These are phyloP conservation scores for Lasiodiplodia citricola DNA, from an alignment of 2,329 filamentous ascomycete genomes.

Conservation along the genomic window DNA sequence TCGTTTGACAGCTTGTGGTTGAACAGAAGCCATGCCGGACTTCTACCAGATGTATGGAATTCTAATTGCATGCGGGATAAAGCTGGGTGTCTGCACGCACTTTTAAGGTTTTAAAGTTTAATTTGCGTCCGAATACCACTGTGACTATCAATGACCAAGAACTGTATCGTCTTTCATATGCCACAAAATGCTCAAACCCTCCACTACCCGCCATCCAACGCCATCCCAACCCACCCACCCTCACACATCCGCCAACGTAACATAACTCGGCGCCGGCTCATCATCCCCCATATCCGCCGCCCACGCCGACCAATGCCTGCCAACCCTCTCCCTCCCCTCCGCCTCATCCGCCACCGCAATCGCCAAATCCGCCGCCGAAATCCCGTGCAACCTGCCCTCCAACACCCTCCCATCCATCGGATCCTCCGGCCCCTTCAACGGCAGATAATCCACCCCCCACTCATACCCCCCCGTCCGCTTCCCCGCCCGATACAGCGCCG, in stretches of 20 bases:
- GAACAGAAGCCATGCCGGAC: no score
- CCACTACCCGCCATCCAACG: no score
- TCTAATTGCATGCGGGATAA: no score
- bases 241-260: conserved; percentile 33
- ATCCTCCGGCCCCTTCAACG: conserved; percentile 32
- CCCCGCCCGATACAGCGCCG: conserved; percentile 42
- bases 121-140: no score
- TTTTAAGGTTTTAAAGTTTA: no score
- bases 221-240: no score
- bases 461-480: conserved; percentile 40
- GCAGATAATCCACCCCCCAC: conserved; percentile 41
- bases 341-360: conserved; percentile 44
- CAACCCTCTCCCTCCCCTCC: conserved; percentile 35
- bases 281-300: conserved; percentile 38
- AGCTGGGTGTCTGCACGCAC: no score
- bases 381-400: conserved; percentile 40
- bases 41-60: no score
- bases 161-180: no score
- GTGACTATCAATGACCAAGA: no score
- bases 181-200: no score
- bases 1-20: no score
- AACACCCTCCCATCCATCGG: conserved; percentile 34
- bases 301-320: conserved; percentile 41
- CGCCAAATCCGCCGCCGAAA: conserved; percentile 42
- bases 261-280: conserved; percentile 35